Evolutionary conservation across 1,139 yeast genomes (phyloP), one percentile per base, ranked within the genome.

Genomic region (Saccharomycopsis hybrid): DNA sequence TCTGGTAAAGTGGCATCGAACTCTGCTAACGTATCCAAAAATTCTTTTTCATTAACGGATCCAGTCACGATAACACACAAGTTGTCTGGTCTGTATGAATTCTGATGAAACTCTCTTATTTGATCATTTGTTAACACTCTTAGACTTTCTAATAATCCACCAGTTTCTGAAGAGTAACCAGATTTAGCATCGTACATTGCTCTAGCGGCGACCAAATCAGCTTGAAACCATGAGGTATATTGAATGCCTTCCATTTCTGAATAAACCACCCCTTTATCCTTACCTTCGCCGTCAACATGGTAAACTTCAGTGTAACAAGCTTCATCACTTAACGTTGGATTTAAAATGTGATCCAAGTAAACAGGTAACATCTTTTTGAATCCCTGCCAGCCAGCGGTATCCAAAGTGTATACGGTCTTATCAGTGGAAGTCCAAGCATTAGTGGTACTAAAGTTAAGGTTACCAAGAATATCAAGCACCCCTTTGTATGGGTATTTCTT

Each of bases 381-480:
- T 0, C 97, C 98, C 51, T 86, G 89, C 96, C 97, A 90, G 4
- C 98, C 98, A 0, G 97, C 97, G 41, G 95, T 82, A 7, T 85
- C 78, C 51, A 94, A 71, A 1, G 96, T 88, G 61, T 92, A 94
- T 1, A 89, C 97, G 0, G 99, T 94, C 62, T 88, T 96, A 65
- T 94, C 98, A 2, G 92, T 86, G 1, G 85, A 89, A 0, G 99
- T 92, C 97, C 97, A 90, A 0, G 99, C 99, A 62, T 94, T 94
- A 1, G 98, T 94, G 5, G 81, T 74, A 1, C 96, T 85, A 65
- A 85, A 85, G 57, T 89, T 82, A 52, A 88, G 69, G 62, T 89
- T 88, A 4, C 97, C 96, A 51, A 90, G 73, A 5, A 82, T 82
- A 60, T 94, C 98, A 46, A 94, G 71, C 49, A 90, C 70, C 3